Percentiles rank a stretch among this genome's conserved stretches.
Evolutionary conservation across 2,329 filamentous ascomycete species (phyloP).

Genomic region (Fusarium sp.): DNA sequence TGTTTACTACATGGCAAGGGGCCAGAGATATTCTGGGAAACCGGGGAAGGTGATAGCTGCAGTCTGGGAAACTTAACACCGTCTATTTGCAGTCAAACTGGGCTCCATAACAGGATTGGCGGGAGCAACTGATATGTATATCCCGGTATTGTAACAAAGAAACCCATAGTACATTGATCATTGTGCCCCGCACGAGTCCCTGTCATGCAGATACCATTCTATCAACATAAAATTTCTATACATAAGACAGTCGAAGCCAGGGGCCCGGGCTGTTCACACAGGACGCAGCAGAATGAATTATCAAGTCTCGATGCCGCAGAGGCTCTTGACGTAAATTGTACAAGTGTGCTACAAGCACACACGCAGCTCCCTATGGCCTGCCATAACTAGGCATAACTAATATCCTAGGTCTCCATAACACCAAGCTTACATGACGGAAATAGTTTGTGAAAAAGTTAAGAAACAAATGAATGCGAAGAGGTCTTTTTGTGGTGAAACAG

Average conservation of each 20-base stretch:
- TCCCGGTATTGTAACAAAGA: no score
- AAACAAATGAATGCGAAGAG: constrained; percentile 16
- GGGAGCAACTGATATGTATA: neutral
- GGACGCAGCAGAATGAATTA: constrained; percentile 3
- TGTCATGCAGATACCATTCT: neutral
- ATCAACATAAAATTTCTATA: neutral
- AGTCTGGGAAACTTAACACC: neutral
- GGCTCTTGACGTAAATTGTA: constrained; percentile 33
- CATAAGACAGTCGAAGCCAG: neutral
- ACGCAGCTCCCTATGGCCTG: constrained; percentile 22
- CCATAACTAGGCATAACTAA: constrained; percentile 33
- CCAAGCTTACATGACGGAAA: constrained; percentile 46
- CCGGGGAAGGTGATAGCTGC: neutral
- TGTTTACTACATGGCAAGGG: neutral
- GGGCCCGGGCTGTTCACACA: neutral
- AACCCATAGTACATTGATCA: neutral
- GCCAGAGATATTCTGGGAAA: neutral
- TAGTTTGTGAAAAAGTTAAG: constrained; percentile 20
- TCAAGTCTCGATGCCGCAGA: constrained; percentile 8
- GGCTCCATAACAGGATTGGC: neutral
- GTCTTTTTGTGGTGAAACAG: neutral
- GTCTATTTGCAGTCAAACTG: neutral
- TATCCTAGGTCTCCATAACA: constrained; percentile 53
- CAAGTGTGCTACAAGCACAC: constrained; percentile 25
- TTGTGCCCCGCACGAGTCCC: neutral